These are phyloP conservation scores for Globisporangium paroecandrum DNA, from an alignment of 352 stramenopile species.

Conservation along the genomic window DNA sequence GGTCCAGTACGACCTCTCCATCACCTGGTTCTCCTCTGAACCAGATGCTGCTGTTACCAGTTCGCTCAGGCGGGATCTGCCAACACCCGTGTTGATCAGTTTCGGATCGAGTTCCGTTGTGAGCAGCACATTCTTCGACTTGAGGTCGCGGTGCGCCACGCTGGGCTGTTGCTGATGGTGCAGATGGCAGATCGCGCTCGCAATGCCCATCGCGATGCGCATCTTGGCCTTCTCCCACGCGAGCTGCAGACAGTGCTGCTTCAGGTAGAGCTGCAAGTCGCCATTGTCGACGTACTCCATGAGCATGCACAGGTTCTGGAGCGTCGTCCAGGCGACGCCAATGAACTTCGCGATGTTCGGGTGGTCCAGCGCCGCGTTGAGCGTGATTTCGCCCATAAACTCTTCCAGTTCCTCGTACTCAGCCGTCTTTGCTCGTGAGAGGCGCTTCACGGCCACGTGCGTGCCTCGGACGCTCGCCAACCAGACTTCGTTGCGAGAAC, in stretches of 20 bases:
- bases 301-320: constrained; percentile 42
- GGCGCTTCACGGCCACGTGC: constrained; percentile 39
- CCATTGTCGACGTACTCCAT: constrained; percentile 42
- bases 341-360: constrained; percentile 38
- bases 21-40: no score
- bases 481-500: constrained; percentile 32
- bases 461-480: constrained; percentile 25
- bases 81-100: constrained; percentile 30
- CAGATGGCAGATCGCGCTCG: constrained; percentile 41
- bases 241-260: constrained; percentile 20
- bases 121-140: constrained; percentile 30
- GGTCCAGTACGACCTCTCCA: constrained; percentile 50
- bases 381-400: constrained; percentile 34
- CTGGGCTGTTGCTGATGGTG: constrained; percentile 34
- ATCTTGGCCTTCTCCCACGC: constrained; percentile 46
- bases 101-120: constrained; percentile 33
- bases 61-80: constrained; percentile 9
- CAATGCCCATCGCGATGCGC: constrained; percentile 40
- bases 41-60: constrained; percentile 1
- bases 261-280: constrained; percentile 35
- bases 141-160: constrained; percentile 36
- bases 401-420: constrained; percentile 23
- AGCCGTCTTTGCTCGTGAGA: constrained; percentile 15
- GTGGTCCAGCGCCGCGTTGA: constrained; percentile 32
- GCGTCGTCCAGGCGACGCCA: constrained; percentile 38